phyloP scores from a whole-genome alignment of 805 yeast species.

The Wickerhamiella australiensis region DNA sequence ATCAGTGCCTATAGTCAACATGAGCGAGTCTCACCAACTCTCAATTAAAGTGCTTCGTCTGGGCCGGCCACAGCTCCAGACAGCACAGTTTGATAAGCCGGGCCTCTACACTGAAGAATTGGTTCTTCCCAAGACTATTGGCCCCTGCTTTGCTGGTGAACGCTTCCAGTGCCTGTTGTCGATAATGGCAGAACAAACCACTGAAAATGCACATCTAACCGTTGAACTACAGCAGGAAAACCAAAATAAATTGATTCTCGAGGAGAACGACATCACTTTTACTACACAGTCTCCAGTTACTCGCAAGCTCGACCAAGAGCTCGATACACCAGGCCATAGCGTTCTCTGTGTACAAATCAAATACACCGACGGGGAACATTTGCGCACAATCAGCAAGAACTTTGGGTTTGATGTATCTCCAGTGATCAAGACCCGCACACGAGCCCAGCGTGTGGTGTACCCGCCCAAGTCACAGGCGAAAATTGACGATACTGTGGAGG shows the following conservation, averaged over 20 bases:
- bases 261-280: not conserved
- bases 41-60: slow-evolving; percentile 24
- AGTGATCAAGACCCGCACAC: slow-evolving; percentile 26
- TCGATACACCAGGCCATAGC: slow-evolving; percentile 24
- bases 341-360: slow-evolving; percentile 20
- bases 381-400: slow-evolving; percentile 20
- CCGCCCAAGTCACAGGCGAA: slow-evolving; percentile 12
- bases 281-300: not conserved
- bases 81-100: slow-evolving; percentile 16
- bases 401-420: slow-evolving; percentile 26
- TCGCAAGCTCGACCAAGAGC: slow-evolving; percentile 18
- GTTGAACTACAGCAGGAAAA: not conserved
- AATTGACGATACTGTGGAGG: slow-evolving; percentile 22
- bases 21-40: slow-evolving; percentile 12
- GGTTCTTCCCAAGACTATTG: slow-evolving; percentile 23
- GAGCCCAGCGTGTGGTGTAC: slow-evolving; percentile 12
- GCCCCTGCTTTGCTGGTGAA: slow-evolving; percentile 27
- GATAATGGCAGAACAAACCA: not conserved
- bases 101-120: slow-evolving; percentile 17
- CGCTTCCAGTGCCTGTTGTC: slow-evolving; percentile 23
- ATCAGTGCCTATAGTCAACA: not conserved
- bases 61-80: slow-evolving; percentile 23
- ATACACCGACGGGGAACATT: slow-evolving; percentile 16
- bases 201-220: not conserved
- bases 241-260: not conserved